These are phyloP conservation scores for Neurospora sp. DNA, from an alignment of 495 filamentous ascomycete species.

Conservation along the genomic window DNA sequence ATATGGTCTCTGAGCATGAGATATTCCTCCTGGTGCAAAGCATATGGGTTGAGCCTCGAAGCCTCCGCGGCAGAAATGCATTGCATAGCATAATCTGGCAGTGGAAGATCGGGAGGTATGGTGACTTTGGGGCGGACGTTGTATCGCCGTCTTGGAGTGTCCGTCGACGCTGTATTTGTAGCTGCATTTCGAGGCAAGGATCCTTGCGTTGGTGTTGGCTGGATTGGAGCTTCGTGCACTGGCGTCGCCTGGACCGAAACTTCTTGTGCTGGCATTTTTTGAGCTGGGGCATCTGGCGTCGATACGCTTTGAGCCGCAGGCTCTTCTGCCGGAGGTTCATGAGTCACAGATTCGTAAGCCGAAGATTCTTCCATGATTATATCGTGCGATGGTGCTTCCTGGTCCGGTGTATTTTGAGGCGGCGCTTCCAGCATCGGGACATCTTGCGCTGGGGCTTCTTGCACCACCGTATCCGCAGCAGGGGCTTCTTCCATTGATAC, in stretches of 20 bases:
- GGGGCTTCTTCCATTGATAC: not conserved
- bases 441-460: not conserved
- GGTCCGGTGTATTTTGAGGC: not conserved
- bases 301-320: not conserved
- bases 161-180: not conserved
- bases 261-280: not conserved
- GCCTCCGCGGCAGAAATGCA: slow-evolving; percentile 81
- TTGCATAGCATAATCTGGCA: slow-evolving; percentile 73
- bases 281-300: not conserved
- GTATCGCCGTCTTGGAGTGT: slow-evolving; percentile 26
- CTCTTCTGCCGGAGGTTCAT: not conserved
- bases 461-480: not conserved
- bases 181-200: not conserved
- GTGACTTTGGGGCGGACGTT: slow-evolving; percentile 64
- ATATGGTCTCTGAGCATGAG: slow-evolving; percentile 67
- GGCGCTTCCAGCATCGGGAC: not conserved
- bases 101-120: slow-evolving; percentile 63
- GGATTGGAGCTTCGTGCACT: not conserved
- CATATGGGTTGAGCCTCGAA: slow-evolving; percentile 81
- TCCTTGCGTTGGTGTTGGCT: not conserved
- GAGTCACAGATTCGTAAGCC: not conserved
- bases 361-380: not conserved
- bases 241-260: not conserved
- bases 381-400: not conserved
- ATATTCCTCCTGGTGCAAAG: slow-evolving; percentile 81